A percentile compares a stretch with the other conserved stretches of the same genome.
These are phyloP conservation scores for Vigna radiata DNA, from an alignment of 306 rosid genomes.

Conservation along the genomic window DNA sequence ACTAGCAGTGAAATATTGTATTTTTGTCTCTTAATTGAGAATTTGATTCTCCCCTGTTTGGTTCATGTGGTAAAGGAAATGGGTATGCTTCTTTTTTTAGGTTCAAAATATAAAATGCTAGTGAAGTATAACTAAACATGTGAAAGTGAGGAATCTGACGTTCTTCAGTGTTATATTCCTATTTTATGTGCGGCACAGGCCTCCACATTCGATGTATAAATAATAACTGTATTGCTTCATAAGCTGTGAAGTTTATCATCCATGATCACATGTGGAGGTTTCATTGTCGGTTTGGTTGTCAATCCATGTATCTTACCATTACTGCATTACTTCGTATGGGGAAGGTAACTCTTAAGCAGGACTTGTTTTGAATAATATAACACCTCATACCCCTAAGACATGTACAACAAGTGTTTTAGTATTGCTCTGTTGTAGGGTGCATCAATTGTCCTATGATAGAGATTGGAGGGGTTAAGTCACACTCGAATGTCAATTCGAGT, in stretches of 20 bases:
- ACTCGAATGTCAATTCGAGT: too few species aligned
- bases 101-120: neutral
- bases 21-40: too few species aligned
- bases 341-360: too few species aligned
- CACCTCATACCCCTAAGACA: neutral
- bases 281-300: neutral
- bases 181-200: too few species aligned
- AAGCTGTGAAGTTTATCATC: too few species aligned
- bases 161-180: neutral
- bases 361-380: neutral
- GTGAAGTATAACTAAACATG: neutral
- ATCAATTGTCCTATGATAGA: too few species aligned
- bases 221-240: too few species aligned
- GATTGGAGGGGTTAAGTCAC: too few species aligned
- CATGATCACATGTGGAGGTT: too few species aligned
- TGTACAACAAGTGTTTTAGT: neutral
- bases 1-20: neutral
- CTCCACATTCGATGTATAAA: too few species aligned
- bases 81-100: neutral
- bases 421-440: too few species aligned
- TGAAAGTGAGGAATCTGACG: neutral
- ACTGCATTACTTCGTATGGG: neutral
- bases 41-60: conserved; percentile 8
- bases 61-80: neutral
- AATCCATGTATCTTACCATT: neutral